Evolutionary conservation across 345 rosid species (phyloP).

Genomic region (Citrus cavaleriei): DNA sequence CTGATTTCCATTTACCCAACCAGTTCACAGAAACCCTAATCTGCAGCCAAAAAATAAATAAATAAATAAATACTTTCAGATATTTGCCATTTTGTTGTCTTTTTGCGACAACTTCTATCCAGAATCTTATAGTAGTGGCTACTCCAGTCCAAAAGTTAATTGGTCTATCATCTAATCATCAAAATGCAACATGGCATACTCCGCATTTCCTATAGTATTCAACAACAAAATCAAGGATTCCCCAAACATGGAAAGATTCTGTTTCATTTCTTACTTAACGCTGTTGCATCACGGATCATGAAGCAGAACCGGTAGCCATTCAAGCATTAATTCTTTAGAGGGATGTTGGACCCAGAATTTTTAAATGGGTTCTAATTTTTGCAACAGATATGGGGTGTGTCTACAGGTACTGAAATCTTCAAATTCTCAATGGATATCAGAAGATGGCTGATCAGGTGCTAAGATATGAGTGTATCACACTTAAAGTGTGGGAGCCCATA

Average conservation of each 20-base stretch:
- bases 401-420: background rate
- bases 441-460: background rate
- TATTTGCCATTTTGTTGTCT: conserved; percentile 4
- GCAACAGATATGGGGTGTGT: background rate
- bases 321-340: background rate
- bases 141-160: conserved; percentile 6
- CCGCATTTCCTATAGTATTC: background rate
- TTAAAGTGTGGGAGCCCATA: background rate
- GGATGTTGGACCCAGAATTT: background rate
- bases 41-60: conserved; percentile 21
- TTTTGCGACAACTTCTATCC: background rate
- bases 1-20: conserved; percentile 28
- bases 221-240: background rate
- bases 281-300: background rate
- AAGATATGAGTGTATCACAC: background rate
- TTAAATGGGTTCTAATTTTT: too few species aligned
- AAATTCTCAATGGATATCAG: background rate
- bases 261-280: background rate
- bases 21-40: conserved; percentile 14
- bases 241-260: background rate
- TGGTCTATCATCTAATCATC: conserved; percentile 6
- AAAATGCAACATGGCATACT: conserved; percentile 10
- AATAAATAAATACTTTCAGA: background rate
- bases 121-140: conserved; percentile 9
- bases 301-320: background rate